These are phyloP conservation scores for Globisporangium echinulatum DNA, from an alignment of 352 stramenopile genomes.

Conservation along the genomic window DNA sequence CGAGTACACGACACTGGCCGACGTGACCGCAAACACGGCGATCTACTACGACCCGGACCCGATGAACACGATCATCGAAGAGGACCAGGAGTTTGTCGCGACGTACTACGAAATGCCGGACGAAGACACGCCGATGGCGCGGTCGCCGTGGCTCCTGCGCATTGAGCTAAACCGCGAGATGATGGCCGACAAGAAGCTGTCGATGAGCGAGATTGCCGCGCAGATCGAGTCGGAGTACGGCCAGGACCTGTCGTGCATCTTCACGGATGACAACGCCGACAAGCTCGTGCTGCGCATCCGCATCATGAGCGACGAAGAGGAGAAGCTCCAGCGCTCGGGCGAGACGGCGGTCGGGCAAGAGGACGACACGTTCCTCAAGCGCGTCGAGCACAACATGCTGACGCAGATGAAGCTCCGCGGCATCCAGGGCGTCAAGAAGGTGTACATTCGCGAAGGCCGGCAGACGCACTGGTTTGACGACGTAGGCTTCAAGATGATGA, in stretches of 20 bases:
- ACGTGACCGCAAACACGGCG: constrained; percentile 95
- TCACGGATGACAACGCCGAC: constrained; percentile 97
- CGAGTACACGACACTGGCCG: constrained; percentile 96
- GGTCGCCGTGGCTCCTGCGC: constrained; percentile 96
- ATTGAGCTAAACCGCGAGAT: constrained; percentile 98
- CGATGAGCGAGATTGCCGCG: constrained; percentile 95
- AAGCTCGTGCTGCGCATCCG: constrained; percentile 96
- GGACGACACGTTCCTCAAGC: constrained; percentile 96
- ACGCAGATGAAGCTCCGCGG: constrained; percentile 95
- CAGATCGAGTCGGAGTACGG: constrained; percentile 95
- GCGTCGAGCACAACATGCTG: constrained; percentile 97
- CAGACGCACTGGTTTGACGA: constrained; percentile 94
- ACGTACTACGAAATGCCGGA: constrained; percentile 97
- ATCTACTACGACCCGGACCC: constrained; percentile 99
- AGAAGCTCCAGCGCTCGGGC: constrained; percentile 72
- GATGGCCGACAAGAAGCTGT: constrained; percentile 96
- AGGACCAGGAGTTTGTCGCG: constrained; percentile 97
- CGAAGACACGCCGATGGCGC: constrained; percentile 92
- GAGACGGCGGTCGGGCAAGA: constrained; percentile 87
- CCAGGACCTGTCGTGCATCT: constrained; percentile 94
- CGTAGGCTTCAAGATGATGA: constrained; percentile 92
- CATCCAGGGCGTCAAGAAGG: constrained; percentile 97
- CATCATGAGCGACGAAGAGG: constrained; percentile 93
- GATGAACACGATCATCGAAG: constrained; percentile 94
- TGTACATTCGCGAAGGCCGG: constrained; percentile 95